Conservation (phyloP, 495 filamentous ascomycete species). For the Penicillium bialowiezense region DNA sequence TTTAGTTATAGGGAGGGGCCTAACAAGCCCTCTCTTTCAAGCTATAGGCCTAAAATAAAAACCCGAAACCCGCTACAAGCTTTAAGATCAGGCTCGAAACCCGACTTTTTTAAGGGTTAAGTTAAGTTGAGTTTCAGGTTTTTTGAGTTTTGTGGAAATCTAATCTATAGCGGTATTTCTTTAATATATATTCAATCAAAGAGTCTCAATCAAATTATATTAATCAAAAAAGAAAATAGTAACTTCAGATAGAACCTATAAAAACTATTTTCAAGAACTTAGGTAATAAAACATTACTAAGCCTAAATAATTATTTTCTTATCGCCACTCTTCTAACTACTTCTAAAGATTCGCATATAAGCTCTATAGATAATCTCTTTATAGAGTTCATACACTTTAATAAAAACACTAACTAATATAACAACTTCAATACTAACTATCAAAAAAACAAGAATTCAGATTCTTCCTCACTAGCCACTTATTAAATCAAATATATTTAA, state of each 20-base stretch:
- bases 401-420: not conserved
- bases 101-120: no score
- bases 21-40: no score
- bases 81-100: no score
- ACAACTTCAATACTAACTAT: not conserved
- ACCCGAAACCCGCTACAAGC: no score
- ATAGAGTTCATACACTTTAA: not conserved
- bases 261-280: not conserved
- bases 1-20: no score
- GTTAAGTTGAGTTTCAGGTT: no score
- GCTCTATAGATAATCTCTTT: not conserved
- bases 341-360: not conserved
- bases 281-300: not conserved
- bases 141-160: no score
- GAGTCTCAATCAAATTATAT: slow-evolving; percentile 10
- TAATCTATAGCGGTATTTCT: no score
- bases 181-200: slow-evolving; percentile 7
- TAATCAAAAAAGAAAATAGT: slow-evolving; percentile 7
- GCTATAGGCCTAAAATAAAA: no score
- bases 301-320: not conserved
- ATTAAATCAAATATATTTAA: no score
- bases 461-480: no score
- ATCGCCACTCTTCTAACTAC: not conserved
- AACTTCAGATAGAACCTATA: not conserved
- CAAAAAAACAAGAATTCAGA: no score